Evolutionary conservation across 2,329 filamentous ascomycete genomes (phyloP).

Genomic region (Colletotrichum tamarilloi): DNA sequence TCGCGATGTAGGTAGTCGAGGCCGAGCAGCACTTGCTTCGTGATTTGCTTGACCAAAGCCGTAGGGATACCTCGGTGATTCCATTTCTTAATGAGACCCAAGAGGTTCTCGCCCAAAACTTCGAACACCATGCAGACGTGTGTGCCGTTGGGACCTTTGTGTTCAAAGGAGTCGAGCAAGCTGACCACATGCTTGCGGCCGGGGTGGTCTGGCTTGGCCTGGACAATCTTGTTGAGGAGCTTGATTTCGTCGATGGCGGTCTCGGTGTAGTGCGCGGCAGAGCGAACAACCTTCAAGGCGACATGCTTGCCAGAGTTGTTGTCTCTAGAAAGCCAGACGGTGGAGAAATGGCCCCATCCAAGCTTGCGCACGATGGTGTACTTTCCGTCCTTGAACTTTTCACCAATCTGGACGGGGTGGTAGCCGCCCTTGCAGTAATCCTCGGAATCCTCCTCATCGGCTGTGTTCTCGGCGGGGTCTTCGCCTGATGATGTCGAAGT

Average conservation of each 20-base stretch:
- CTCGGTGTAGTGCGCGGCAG: conserved; percentile 97
- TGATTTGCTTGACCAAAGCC: conserved; percentile 97
- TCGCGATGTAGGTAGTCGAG: conserved; percentile 97
- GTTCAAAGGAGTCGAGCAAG: conserved; percentile 95
- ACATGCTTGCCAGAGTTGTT: conserved; percentile 93
- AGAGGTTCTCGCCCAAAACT: conserved; percentile 92
- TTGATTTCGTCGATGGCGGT: conserved; percentile 99
- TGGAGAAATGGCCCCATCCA: conserved; percentile 99
- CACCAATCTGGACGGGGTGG: conserved; percentile 92
- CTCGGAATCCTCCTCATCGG: conserved; percentile 98
- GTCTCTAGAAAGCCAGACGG: conserved; percentile 87
- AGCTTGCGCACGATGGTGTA: conserved; percentile 97
- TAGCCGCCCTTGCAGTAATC: conserved; percentile 99
- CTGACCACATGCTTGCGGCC: conserved; percentile 96
- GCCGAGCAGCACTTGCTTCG: conserved; percentile 95
- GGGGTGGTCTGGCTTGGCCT: conserved; percentile 93
- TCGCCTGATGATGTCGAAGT: conserved; percentile 82
- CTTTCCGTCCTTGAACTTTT: conserved; percentile 97
- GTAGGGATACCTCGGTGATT: conserved; percentile 98
- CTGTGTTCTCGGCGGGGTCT: conserved; percentile 89
- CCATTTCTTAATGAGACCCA: conserved; percentile 97
- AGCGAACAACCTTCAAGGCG: conserved; percentile 96
- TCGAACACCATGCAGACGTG: conserved; percentile 99
- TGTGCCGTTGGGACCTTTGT: conserved; percentile 94
- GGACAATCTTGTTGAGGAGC: conserved; percentile 94